Conservation (phyloP, 78 protist species). For the Guillardia theta region DNA sequence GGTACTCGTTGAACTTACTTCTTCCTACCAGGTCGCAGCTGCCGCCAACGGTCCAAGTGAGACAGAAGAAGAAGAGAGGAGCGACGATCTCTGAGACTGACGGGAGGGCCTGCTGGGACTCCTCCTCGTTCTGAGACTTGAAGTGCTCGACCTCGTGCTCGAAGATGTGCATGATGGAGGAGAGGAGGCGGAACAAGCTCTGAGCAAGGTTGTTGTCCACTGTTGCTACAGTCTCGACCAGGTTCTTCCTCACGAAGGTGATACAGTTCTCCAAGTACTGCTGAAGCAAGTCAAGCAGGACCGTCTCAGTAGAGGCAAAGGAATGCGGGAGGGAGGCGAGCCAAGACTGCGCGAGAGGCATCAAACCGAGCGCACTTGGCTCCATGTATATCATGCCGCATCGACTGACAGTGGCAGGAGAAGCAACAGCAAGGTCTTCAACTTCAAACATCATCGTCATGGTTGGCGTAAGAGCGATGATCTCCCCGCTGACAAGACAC, state of each 20-base stretch:
- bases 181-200: not conserved
- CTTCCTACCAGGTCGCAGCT: slow-evolving; percentile 61
- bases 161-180: not conserved
- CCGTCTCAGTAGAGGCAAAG: not conserved
- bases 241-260: slow-evolving; percentile 47
- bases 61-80: slow-evolving; percentile 60
- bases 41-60: slow-evolving; percentile 82
- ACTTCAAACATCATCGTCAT: slow-evolving; percentile 79
- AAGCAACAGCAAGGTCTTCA: slow-evolving; percentile 63
- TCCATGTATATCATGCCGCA: slow-evolving; percentile 65
- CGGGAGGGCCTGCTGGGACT: slow-evolving; percentile 42
- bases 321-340: not conserved
- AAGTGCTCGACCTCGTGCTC: slow-evolving; percentile 56
- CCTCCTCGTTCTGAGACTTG: slow-evolving; percentile 71
- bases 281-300: slow-evolving; percentile 26
- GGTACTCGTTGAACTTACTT: not conserved
- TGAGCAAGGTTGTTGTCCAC: not conserved
- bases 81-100: not conserved
- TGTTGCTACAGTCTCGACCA: slow-evolving; percentile 45
- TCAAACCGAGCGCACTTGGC: not conserved
- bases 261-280: not conserved
- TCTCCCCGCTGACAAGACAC: slow-evolving; percentile 66
- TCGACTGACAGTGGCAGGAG: slow-evolving; percentile 83
- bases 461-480: slow-evolving; percentile 64
- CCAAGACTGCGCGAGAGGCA: not conserved